Evolutionary conservation across 208 protist genomes (phyloP), one percentile per base, ranked within the genome.

Genomic region (Acanthamoeba healyi): DNA sequence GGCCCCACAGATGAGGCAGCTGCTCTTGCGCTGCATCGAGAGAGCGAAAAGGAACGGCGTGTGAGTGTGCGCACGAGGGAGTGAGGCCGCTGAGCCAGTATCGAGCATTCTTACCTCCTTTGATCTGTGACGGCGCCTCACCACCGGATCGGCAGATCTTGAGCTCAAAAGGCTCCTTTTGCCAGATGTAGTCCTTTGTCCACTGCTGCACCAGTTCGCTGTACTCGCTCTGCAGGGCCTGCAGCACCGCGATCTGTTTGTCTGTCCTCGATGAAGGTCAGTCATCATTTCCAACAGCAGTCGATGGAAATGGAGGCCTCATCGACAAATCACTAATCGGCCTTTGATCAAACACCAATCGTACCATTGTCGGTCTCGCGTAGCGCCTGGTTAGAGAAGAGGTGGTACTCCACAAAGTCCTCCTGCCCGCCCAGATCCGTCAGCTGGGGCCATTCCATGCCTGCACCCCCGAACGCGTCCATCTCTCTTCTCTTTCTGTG

Each of bases 101-200:
- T 0, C 15, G n/a, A 77, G 17, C 12, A 40, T 9, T 9, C 19
- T 40, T 0, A 74, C 65, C 65, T 74, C 34, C 34, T 79, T 44
- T 79, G 14, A 6, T 63, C 10, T 46, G 70, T 2, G 0, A 2
- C 36, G 32, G 17, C 22, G 36, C 14, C 36, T 79, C 38, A 29
- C 15, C 49, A 40, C 38, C 34, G n/a, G 38, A 46, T 1, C 42
- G 24, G 63, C 63, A 24, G 34, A 89, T 19, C 24, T 34, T n/a
- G 42, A 89, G 81, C 24, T 56, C 24, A 26, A 89, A 89, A 9
- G 44, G 81, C n/a, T 89, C 81, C 46, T 89, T 89, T 22, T 89
- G 81, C 81, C 81, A 89, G 38, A 89, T 89, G 54, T 89, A 89
- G 51, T 56, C 32, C 54, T 89, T 89, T 12, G 81, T 89, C 51